Conservation (phyloP, 495 filamentous ascomycete species). For the Penicillium robsamsonii region DNA sequence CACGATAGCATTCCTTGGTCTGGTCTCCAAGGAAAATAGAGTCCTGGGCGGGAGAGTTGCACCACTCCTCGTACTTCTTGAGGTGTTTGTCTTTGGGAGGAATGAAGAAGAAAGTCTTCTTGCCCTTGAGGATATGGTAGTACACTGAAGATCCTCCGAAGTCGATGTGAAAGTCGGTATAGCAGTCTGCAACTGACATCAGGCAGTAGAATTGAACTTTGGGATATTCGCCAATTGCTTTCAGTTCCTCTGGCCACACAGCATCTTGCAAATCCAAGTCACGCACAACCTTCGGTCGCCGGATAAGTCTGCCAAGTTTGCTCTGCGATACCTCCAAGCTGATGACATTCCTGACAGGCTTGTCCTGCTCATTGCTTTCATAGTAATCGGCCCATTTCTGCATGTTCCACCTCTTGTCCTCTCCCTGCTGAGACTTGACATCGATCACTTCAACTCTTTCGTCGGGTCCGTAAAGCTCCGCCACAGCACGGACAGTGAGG, state of each 20-base stretch:
- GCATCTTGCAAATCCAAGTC: slow-evolving; percentile 70
- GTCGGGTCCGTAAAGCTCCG: slow-evolving; percentile 64
- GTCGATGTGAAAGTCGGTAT: slow-evolving; percentile 79
- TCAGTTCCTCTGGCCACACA: slow-evolving; percentile 66
- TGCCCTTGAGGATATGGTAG: slow-evolving; percentile 74
- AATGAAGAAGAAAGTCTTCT: slow-evolving; percentile 78
- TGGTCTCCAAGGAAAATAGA: slow-evolving; percentile 64
- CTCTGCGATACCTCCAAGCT: slow-evolving; percentile 73
- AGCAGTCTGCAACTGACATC: slow-evolving; percentile 78
- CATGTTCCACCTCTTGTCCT: slow-evolving; percentile 69
- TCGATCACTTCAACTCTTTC: slow-evolving; percentile 72
- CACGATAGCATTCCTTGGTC: slow-evolving; percentile 71
- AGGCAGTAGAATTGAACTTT: slow-evolving; percentile 71
- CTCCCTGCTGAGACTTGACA: slow-evolving; percentile 71
- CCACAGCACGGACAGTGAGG: slow-evolving; percentile 64
- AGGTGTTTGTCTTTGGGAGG: slow-evolving; percentile 70
- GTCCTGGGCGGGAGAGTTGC: slow-evolving; percentile 68
- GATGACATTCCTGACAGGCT: slow-evolving; percentile 71
- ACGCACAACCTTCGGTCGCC: slow-evolving; percentile 66
- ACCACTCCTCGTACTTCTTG: slow-evolving; percentile 79
- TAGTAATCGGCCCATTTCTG: slow-evolving; percentile 74
- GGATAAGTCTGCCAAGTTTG: slow-evolving; percentile 62
- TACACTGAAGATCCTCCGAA: slow-evolving; percentile 78
- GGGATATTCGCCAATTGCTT: slow-evolving; percentile 55
- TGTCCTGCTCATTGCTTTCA: slow-evolving; percentile 57